A percentile compares a stretch with the other conserved stretches of the same genome.
Evolutionary conservation across 1,284 basidiomycete genomes (phyloP).

Genomic region (Trametes hirsuta): DNA sequence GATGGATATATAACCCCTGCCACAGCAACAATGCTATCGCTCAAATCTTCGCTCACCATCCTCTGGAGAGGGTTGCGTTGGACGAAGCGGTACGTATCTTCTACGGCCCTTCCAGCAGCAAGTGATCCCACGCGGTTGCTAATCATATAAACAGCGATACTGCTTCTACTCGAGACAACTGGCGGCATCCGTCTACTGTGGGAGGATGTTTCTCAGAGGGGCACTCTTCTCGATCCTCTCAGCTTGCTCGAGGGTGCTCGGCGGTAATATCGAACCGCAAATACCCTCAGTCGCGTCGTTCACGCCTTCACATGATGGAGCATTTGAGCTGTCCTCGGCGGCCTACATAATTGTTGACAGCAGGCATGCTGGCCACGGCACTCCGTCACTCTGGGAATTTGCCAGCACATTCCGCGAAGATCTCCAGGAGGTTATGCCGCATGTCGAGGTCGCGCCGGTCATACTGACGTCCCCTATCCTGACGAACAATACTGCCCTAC

Average conservation of each 20-base stretch:
- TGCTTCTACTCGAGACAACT: neutral
- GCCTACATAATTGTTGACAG: conserved; percentile 30
- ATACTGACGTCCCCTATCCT: conserved; percentile 15
- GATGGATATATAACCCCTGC: too few relatives aligned
- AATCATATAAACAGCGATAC: neutral
- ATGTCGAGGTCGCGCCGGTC: conserved; percentile 16
- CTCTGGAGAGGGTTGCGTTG: neutral
- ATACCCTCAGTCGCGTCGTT: conserved; percentile 32
- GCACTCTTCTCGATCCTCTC: conserved; percentile 2
- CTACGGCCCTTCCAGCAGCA: too few relatives aligned
- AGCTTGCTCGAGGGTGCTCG: neutral
- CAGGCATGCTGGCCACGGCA: conserved; percentile 23
- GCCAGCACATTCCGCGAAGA: conserved; percentile 39
- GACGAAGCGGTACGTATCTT: neutral
- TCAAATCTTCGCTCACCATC: neutral
- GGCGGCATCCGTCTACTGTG: neutral
- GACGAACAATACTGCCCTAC: conserved; percentile 3
- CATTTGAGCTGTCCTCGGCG: conserved; percentile 22
- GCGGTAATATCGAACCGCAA: conserved; percentile 24
- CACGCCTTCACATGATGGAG: conserved; percentile 7
- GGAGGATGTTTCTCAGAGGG: neutral
- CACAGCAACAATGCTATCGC: neutral
- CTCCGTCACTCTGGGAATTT: conserved; percentile 34
- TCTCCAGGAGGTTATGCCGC: conserved; percentile 29
- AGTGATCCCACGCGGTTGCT: neutral